Evolutionary conservation across 164 flowering plant genomes (phyloP).

Genomic region (Vitis rupestris): DNA sequence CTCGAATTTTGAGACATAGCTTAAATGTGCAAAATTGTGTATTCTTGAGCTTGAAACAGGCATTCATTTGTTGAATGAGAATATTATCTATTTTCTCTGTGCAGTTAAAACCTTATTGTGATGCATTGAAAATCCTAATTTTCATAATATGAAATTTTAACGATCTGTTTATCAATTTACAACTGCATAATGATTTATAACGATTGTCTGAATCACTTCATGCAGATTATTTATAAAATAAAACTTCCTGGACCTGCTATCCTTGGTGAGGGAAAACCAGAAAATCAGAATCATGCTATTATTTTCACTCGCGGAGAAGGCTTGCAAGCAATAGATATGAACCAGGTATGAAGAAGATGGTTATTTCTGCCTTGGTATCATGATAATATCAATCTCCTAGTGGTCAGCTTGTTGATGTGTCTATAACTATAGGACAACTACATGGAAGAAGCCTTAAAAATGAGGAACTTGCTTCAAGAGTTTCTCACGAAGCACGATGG

Average conservation of each 20-base stretch:
- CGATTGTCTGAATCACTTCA: background rate
- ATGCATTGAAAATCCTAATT: background rate
- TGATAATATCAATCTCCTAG: background rate
- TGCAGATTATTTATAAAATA: slow-evolving; percentile 81
- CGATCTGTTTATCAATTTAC: background rate
- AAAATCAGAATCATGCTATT: slow-evolving; percentile 98
- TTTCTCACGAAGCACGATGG: slow-evolving; percentile 66
- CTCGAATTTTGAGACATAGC: too few species aligned
- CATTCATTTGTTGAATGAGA: too few species aligned
- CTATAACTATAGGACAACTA: slow-evolving; percentile 72
- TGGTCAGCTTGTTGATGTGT: background rate
- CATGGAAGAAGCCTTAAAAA: slow-evolving; percentile 98
- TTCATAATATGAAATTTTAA: too few species aligned
- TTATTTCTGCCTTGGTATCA: background rate
- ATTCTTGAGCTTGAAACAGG: too few species aligned
- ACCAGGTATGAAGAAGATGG: slow-evolving; percentile 54
- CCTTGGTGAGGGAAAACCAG: slow-evolving; percentile 98
- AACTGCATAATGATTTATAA: background rate
- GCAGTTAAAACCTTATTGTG: background rate
- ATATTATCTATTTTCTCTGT: background rate
- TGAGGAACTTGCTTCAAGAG: slow-evolving; percentile 89
- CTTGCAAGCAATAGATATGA: slow-evolving; percentile 98
- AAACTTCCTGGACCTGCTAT: slow-evolving; percentile 95
- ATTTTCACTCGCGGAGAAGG: slow-evolving; percentile 98
- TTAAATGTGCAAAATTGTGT: too few species aligned